These are phyloP conservation scores for Lodderomyces oxycetoniae DNA, from an alignment of 1,139 yeast genomes.

Conservation along the genomic window DNA sequence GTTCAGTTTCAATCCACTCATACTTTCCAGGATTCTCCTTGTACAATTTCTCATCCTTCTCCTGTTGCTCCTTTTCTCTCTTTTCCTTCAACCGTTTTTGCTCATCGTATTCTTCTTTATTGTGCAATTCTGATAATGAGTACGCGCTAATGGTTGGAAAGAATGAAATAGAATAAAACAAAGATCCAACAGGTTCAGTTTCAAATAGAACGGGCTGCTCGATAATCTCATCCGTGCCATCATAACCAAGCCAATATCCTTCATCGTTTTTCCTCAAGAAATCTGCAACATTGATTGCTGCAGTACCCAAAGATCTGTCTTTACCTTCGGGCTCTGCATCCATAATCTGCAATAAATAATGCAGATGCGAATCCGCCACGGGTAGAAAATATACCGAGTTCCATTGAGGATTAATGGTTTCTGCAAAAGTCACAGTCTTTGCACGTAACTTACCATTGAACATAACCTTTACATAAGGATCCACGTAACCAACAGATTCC, in stretches of 20 bases:
- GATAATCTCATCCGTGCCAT: slow-evolving; percentile 44
- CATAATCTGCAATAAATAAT: slow-evolving; percentile 51
- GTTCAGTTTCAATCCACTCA: slow-evolving; percentile 59
- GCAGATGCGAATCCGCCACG: slow-evolving; percentile 57
- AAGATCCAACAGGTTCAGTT: slow-evolving; percentile 44
- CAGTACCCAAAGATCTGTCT: slow-evolving; percentile 61
- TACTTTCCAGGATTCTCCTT: slow-evolving; percentile 56
- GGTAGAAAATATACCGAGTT: slow-evolving; percentile 60
- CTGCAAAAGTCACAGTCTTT: slow-evolving; percentile 52
- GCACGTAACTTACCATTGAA: slow-evolving; percentile 56
- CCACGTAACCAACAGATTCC: slow-evolving; percentile 65
- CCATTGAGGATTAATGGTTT: slow-evolving; percentile 52
- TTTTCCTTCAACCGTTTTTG: slow-evolving; percentile 28
- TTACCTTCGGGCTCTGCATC: slow-evolving; percentile 62
- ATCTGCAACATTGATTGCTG: slow-evolving; percentile 47
- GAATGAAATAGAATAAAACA: slow-evolving; percentile 57
- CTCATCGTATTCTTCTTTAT: slow-evolving; percentile 31
- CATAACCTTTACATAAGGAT: slow-evolving; percentile 62
- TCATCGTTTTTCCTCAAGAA: slow-evolving; percentile 44
- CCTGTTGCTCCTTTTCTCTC: slow-evolving; percentile 31
- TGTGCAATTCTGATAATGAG: slow-evolving; percentile 49
- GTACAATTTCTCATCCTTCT: slow-evolving; percentile 44
- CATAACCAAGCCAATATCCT: slow-evolving; percentile 47
- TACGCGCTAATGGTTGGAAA: slow-evolving; percentile 61
- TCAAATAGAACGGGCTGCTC: slow-evolving; percentile 45